Percentiles rank a stretch among this genome's conserved stretches.
phyloP scores from a whole-genome alignment of 2,329 filamentous ascomycete genomes.

The Apiospora hydei region DNA sequence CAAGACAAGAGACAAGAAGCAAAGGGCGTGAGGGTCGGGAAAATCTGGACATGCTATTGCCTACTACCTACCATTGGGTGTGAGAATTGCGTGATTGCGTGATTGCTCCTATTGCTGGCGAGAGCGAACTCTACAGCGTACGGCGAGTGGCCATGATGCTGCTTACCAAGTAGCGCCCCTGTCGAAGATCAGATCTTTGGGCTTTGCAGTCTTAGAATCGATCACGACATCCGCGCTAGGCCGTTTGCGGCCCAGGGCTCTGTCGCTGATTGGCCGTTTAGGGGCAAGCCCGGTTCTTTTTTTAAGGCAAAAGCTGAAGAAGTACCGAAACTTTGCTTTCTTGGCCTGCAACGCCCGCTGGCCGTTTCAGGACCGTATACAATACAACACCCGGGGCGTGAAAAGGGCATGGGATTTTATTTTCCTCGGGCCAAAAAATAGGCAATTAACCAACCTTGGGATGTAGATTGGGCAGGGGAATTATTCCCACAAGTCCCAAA shows the following conservation, averaged over 20 bases:
- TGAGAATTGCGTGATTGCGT: slow-evolving; percentile 24
- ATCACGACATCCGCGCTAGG: slow-evolving; percentile 50
- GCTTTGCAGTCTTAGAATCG: slow-evolving; percentile 26
- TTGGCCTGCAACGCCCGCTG: background rate
- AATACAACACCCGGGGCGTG: background rate
- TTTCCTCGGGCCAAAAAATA: background rate
- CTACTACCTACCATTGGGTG: background rate
- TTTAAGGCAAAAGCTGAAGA: slow-evolving; percentile 21
- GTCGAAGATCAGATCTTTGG: slow-evolving; percentile 18
- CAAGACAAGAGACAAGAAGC: no score
- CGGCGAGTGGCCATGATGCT: slow-evolving; percentile 18
- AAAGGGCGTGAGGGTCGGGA: no score
- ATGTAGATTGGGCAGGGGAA: background rate
- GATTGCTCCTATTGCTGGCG: slow-evolving; percentile 23
- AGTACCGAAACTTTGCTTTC: slow-evolving; percentile 22
- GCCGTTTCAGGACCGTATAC: background rate
- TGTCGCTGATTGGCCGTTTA: slow-evolving; percentile 39
- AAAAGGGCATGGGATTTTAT: background rate
- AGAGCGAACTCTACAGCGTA: slow-evolving; percentile 32
- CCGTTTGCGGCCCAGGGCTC: slow-evolving; percentile 34
- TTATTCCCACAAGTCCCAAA: slow-evolving; percentile 17
- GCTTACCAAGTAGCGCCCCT: slow-evolving; percentile 32
- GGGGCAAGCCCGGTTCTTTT: background rate
- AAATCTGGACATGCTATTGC: background rate
- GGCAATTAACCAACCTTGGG: background rate